Conservation (phyloP, 345 rosid genomes). For the Noccaea caerulescens region DNA sequence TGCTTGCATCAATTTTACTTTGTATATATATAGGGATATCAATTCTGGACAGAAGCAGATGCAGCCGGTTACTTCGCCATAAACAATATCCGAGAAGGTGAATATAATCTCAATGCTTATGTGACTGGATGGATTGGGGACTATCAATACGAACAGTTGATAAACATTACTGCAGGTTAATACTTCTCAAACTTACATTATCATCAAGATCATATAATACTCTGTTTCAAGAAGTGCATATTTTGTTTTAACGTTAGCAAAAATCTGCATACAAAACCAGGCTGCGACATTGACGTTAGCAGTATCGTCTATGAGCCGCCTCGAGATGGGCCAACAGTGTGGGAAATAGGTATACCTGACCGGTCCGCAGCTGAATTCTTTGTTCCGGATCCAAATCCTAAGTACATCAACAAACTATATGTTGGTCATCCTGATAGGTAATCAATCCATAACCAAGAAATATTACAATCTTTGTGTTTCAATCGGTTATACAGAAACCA, state of each 20-base stretch:
- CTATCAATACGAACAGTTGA: slow-evolving; percentile 46
- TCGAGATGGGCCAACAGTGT: slow-evolving; percentile 79
- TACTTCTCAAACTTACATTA: background rate
- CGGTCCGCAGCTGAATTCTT: slow-evolving; percentile 77
- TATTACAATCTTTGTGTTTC: background rate
- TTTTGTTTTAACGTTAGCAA: slow-evolving; percentile 10
- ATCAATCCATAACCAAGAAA: background rate
- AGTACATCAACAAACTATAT: slow-evolving; percentile 65
- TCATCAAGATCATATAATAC: background rate
- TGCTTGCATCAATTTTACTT: background rate
- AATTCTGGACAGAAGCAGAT: slow-evolving; percentile 79
- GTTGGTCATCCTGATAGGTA: slow-evolving; percentile 74
- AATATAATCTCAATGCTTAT: slow-evolving; percentile 74
- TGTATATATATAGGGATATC: slow-evolving; percentile 55
- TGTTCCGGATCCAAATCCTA: slow-evolving; percentile 74
- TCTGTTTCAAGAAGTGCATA: background rate
- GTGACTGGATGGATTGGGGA: slow-evolving; percentile 78
- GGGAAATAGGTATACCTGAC: slow-evolving; percentile 91
- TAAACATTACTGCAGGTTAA: slow-evolving; percentile 65
- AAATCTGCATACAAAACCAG: slow-evolving; percentile 40
- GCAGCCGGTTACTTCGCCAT: slow-evolving; percentile 60
- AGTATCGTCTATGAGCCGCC: slow-evolving; percentile 63
- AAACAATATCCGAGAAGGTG: slow-evolving; percentile 52
- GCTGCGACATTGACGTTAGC: slow-evolving; percentile 58
- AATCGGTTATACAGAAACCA: no score